Evolutionary conservation across 768 basidiomycete genomes (phyloP).

Genomic region (Pleurotus tuber-regium): DNA sequence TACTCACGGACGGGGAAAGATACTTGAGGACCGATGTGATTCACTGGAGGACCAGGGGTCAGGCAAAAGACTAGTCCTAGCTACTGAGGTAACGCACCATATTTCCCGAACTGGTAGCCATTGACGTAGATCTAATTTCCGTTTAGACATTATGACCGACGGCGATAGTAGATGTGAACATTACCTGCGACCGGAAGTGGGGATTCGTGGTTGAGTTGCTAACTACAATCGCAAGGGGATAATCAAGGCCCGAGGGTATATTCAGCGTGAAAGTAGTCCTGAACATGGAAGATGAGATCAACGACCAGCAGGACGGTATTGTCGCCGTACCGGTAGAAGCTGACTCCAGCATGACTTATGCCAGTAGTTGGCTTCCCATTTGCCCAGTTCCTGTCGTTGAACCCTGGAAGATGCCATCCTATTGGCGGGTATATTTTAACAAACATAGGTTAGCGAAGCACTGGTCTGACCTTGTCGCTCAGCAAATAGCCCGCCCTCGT

Average conservation of each 20-base stretch:
- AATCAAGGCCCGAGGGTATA: conserved; percentile 45
- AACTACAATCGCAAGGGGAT: conserved; percentile 42
- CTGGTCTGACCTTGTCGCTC: conserved; percentile 49
- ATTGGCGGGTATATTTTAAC: too few species aligned
- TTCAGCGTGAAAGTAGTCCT: conserved; percentile 42
- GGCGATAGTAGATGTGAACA: neutral
- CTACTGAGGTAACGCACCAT: conserved; percentile 25
- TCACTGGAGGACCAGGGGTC: conserved; percentile 24
- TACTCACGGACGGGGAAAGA: conserved; percentile 42
- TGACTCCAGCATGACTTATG: conserved; percentile 40
- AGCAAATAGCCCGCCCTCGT: conserved; percentile 57
- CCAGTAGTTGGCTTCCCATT: conserved; percentile 39
- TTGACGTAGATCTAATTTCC: conserved; percentile 36
- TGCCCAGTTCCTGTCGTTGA: conserved; percentile 46
- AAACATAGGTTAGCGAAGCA: too few species aligned
- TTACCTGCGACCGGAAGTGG: conserved; percentile 40
- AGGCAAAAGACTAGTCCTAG: neutral
- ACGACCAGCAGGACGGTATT: neutral
- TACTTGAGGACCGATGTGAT: conserved; percentile 41
- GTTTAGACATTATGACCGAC: neutral
- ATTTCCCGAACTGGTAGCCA: conserved; percentile 45
- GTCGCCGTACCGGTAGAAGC: conserved; percentile 40
- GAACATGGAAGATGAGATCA: neutral
- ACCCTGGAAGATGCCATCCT: conserved; percentile 61
- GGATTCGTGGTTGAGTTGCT: conserved; percentile 44